These are phyloP conservation scores for Pelargonium citronellum DNA, from an alignment of 441 rosid genomes.

Conservation along the genomic window DNA sequence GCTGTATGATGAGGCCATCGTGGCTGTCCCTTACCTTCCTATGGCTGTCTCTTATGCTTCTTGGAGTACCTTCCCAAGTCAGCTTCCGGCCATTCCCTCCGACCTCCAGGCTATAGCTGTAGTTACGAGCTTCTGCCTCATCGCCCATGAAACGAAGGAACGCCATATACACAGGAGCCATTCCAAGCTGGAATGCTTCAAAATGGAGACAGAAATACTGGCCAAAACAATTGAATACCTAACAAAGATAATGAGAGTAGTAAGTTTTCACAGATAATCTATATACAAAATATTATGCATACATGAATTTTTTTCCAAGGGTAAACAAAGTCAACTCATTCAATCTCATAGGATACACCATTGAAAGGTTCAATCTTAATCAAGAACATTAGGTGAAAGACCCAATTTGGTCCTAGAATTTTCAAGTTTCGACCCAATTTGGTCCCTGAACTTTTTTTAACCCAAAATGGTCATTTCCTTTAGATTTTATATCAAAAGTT, in stretches of 20 bases:
- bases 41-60: conserved; percentile 86
- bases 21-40: conserved; percentile 89
- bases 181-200: conserved; percentile 93
- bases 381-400: too few relatives aligned
- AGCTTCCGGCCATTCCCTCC: conserved; percentile 88
- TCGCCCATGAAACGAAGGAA: conserved; percentile 92
- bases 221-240: conserved; percentile 93
- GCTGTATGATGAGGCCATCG: conserved; percentile 81
- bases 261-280: too few relatives aligned
- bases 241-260: conserved; percentile 1
- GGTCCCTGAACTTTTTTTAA: too few relatives aligned
- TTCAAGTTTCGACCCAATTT: too few relatives aligned
- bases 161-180: conserved; percentile 95
- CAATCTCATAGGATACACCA: too few relatives aligned
- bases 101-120: conserved; percentile 88
- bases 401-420: too few relatives aligned
- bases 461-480: too few relatives aligned
- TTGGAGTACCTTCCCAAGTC: conserved; percentile 81
- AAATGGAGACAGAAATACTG: conserved; percentile 93
- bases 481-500: too few relatives aligned
- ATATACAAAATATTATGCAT: too few relatives aligned
- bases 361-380: too few relatives aligned
- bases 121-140: conserved; percentile 71
- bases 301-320: too few relatives aligned
- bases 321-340: too few relatives aligned